phyloP scores from a whole-genome alignment of 495 filamentous ascomycete genomes.

The Chaetomium cochliodes region DNA sequence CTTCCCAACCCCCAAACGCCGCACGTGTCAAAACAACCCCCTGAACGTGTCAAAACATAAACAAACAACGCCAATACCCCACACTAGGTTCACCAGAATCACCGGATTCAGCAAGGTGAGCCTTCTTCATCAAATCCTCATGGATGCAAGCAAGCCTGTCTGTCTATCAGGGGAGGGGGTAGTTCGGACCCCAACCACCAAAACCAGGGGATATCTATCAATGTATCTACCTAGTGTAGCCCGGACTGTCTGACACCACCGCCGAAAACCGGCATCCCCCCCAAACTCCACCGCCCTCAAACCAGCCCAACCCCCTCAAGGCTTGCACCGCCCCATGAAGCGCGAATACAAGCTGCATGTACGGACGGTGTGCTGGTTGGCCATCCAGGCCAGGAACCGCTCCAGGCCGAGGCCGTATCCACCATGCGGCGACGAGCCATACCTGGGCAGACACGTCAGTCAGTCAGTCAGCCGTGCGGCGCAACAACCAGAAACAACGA shows the following conservation, averaged over 20 bases:
- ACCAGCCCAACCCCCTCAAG: slow-evolving; percentile 46
- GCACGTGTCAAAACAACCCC: slow-evolving; percentile 1
- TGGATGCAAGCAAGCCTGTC: neutral
- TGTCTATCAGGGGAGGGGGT: neutral
- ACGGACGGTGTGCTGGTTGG: slow-evolving; percentile 84
- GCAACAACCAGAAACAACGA: neutral
- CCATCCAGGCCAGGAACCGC: slow-evolving; percentile 96
- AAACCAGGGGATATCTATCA: neutral
- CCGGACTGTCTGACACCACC: neutral
- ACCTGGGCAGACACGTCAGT: slow-evolving; percentile 52
- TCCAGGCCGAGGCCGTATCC: slow-evolving; percentile 95
- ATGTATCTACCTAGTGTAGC: neutral
- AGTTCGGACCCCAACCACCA: neutral
- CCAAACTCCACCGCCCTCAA: neutral
- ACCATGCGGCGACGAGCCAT: slow-evolving; percentile 90
- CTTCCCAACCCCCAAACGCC: neutral
- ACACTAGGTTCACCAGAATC: neutral
- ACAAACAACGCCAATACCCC: neutral
- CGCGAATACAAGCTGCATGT: slow-evolving; percentile 89
- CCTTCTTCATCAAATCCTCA: neutral
- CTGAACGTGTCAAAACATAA: neutral
- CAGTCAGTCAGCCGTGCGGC: slow-evolving; percentile 2
- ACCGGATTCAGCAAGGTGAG: neutral
- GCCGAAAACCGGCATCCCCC: neutral
- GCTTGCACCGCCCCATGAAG: slow-evolving; percentile 91